Percentiles rank a stretch among this genome's conserved stretches.
These are phyloP conservation scores for Rhizophagus clarus DNA, from an alignment of 192 early-diverging fungal genomes.

Conservation along the genomic window DNA sequence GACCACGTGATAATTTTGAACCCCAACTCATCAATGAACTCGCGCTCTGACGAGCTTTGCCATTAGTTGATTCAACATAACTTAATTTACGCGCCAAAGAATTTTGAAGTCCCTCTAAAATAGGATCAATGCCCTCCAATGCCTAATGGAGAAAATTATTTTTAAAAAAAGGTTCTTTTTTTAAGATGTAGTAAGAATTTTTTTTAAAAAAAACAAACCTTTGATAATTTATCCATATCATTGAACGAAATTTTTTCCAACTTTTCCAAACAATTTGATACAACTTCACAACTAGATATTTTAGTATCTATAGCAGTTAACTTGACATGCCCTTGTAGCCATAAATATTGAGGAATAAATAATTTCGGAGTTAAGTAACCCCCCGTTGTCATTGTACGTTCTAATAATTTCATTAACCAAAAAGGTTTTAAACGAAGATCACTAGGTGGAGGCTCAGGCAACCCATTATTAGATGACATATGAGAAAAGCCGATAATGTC, in stretches of 20 bases:
- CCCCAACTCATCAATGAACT: conserved; percentile 33
- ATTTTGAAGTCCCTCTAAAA: conserved; percentile 28
- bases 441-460: conserved; percentile 35
- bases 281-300: conserved; percentile 40
- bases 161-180: neutral
- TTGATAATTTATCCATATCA: conserved; percentile 35
- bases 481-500: neutral
- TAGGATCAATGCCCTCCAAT: conserved; percentile 28
- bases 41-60: conserved; percentile 28
- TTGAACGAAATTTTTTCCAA: conserved; percentile 26
- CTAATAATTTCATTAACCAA: conserved; percentile 46
- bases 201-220: conserved; percentile 26
- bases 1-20: conserved; percentile 25
- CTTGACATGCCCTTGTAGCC: conserved; percentile 44
- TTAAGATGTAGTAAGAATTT: no score
- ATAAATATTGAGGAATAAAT: conserved; percentile 43
- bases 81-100: conserved; percentile 27
- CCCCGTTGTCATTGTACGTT: conserved; percentile 44
- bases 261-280: conserved; percentile 35
- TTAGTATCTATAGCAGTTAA: conserved; percentile 41
- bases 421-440: conserved; percentile 43
- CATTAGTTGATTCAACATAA: conserved; percentile 33
- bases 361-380: conserved; percentile 46
- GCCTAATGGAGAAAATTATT: neutral
- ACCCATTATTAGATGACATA: neutral